Conservation (phyloP, 805 yeast genomes). For the Hanseniaspora meyeri region DNA sequence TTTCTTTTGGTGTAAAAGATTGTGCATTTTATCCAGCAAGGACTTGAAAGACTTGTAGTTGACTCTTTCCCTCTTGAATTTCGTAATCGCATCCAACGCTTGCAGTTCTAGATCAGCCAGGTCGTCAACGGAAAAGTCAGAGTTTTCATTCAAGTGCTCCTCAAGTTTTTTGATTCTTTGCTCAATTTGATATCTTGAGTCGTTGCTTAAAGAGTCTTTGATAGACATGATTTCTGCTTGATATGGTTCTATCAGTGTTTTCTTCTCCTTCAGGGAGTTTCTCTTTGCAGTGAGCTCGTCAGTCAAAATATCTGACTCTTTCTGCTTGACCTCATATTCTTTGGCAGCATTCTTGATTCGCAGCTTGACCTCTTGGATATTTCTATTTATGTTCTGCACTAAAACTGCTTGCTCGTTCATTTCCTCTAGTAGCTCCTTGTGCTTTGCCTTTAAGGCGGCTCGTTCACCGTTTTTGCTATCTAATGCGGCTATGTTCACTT, state of each 20-base stretch:
- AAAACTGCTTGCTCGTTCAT: background rate
- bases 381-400: background rate
- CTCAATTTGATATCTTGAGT: slow-evolving; percentile 12
- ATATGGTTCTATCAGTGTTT: background rate
- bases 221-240: background rate
- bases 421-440: slow-evolving; percentile 13
- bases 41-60: background rate
- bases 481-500: slow-evolving; percentile 17
- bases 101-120: slow-evolving; percentile 17
- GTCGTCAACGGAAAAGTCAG: slow-evolving; percentile 15
- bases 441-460: slow-evolving; percentile 17
- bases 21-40: background rate
- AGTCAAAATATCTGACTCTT: background rate
- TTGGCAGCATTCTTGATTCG: background rate
- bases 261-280: background rate
- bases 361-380: background rate
- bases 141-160: slow-evolving; percentile 13
- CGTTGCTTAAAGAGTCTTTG: slow-evolving; percentile 5
- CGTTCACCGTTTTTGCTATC: slow-evolving; percentile 18
- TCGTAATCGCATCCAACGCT: slow-evolving; percentile 18
- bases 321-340: background rate
- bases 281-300: background rate
- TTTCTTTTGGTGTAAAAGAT: slow-evolving; percentile 6
- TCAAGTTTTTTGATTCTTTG: slow-evolving; percentile 1
- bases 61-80: slow-evolving; percentile 18